These are phyloP conservation scores for Talaromyces wortmannii DNA, from an alignment of 495 filamentous ascomycete species.

Conservation along the genomic window DNA sequence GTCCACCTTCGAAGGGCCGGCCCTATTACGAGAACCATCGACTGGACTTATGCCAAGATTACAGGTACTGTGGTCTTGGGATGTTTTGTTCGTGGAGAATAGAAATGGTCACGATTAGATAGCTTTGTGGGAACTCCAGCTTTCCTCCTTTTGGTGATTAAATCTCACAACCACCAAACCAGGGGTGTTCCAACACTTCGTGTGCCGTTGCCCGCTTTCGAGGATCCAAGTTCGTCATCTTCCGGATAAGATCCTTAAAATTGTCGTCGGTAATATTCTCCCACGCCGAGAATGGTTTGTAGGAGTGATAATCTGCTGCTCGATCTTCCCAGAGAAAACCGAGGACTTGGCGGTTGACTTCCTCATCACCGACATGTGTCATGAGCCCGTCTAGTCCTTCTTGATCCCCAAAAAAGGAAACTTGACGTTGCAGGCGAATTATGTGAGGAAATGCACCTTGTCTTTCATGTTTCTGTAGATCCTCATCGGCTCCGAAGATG, in stretches of 20 bases:
- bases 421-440: slow-evolving; percentile 25
- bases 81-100: too few relatives aligned
- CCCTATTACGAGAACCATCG: too few relatives aligned
- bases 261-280: slow-evolving; percentile 10
- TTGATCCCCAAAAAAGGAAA: slow-evolving; percentile 36
- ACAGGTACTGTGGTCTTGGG: too few relatives aligned
- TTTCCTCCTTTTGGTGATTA: too few relatives aligned
- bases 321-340: slow-evolving; percentile 10
- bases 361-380: slow-evolving; percentile 12
- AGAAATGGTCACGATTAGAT: too few relatives aligned
- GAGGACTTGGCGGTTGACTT: slow-evolving; percentile 6
- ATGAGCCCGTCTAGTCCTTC: slow-evolving; percentile 22
- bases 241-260: slow-evolving; percentile 19
- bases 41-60: too few relatives aligned
- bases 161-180: not conserved
- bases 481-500: slow-evolving; percentile 15
- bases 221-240: too few relatives aligned
- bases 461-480: slow-evolving; percentile 10
- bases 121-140: too few relatives aligned
- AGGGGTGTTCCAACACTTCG: not conserved
- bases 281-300: slow-evolving; percentile 14
- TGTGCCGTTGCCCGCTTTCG: not conserved
- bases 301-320: slow-evolving; percentile 16
- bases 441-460: slow-evolving; percentile 12
- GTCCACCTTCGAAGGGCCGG: too few relatives aligned